Percentiles rank a stretch among this genome's conserved stretches.
phyloP scores from a whole-genome alignment of 345 rosid genomes.

The Acer negundo region DNA sequence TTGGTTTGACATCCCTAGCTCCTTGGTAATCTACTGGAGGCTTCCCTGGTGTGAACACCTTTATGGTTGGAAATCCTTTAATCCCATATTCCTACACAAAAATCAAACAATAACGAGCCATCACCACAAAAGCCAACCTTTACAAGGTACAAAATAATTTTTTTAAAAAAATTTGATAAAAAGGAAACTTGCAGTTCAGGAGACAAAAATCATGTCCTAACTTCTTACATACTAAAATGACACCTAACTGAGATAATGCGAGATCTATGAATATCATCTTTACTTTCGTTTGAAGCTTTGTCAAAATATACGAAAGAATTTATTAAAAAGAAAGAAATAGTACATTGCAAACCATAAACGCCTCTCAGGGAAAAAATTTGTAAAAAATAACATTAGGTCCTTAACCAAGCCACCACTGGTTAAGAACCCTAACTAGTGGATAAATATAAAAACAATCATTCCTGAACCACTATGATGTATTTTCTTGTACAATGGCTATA shows the following conservation, averaged over 20 bases:
- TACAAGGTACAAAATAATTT: neutral
- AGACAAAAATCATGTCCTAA: constrained; percentile 5
- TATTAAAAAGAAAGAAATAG: no score
- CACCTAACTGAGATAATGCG: no score
- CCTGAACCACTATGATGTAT: neutral
- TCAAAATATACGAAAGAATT: no score
- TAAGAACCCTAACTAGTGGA: neutral
- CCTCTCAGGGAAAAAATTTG: no score
- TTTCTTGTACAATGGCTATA: neutral
- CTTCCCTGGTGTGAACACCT: constrained; percentile 86
- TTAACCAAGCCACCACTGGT: no score
- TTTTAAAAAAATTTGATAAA: neutral
- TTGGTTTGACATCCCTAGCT: constrained; percentile 86
- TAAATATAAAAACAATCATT: neutral
- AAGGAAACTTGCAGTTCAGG: no score
- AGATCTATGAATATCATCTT: no score
- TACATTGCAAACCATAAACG: no score
- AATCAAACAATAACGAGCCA: constrained; percentile 15
- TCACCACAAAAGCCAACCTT: neutral
- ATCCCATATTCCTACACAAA: constrained; percentile 82
- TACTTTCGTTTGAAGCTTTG: no score
- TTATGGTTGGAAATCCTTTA: constrained; percentile 88
- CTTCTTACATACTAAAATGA: neutral
- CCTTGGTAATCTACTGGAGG: constrained; percentile 91
- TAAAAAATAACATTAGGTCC: no score